Evolutionary conservation across 1,139 yeast genomes (phyloP).

Genomic region (Eremothecium cymbalariae): DNA sequence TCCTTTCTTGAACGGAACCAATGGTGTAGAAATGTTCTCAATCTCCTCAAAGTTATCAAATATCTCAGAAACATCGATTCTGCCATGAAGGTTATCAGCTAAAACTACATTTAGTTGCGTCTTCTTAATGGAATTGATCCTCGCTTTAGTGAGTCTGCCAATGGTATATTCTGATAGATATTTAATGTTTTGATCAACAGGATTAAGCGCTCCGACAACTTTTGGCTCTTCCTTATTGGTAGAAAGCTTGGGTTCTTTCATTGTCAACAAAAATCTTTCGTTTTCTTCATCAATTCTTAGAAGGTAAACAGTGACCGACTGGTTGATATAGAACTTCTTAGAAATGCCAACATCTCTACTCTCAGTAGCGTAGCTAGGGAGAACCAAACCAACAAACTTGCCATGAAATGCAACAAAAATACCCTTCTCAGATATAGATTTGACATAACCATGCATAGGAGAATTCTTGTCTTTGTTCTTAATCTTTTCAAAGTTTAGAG

Average conservation of each 20-base stretch:
- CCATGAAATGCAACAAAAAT: slow-evolving; percentile 78
- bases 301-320: slow-evolving; percentile 61
- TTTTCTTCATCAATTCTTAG: slow-evolving; percentile 59
- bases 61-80: slow-evolving; percentile 69
- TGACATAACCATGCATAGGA: slow-evolving; percentile 61
- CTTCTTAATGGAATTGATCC: slow-evolving; percentile 54
- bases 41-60: slow-evolving; percentile 52
- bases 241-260: slow-evolving; percentile 34
- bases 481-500: slow-evolving; percentile 53
- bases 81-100: slow-evolving; percentile 74
- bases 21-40: slow-evolving; percentile 50
- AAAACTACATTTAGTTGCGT: slow-evolving; percentile 70
- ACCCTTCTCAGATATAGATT: slow-evolving; percentile 69
- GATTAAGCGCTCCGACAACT: slow-evolving; percentile 36
- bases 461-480: slow-evolving; percentile 38
- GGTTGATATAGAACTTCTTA: slow-evolving; percentile 48
- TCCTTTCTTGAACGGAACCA: slow-evolving; percentile 51
- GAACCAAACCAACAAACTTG: slow-evolving; percentile 71
- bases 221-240: slow-evolving; percentile 11
- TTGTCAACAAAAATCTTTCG: slow-evolving; percentile 58
- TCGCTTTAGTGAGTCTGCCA: slow-evolving; percentile 56
- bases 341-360: slow-evolving; percentile 49
- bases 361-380: slow-evolving; percentile 64
- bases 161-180: slow-evolving; percentile 45
- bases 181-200: slow-evolving; percentile 49